Conservation (phyloP, 768 basidiomycete species). For the Coprinopsis marcescibilis region DNA sequence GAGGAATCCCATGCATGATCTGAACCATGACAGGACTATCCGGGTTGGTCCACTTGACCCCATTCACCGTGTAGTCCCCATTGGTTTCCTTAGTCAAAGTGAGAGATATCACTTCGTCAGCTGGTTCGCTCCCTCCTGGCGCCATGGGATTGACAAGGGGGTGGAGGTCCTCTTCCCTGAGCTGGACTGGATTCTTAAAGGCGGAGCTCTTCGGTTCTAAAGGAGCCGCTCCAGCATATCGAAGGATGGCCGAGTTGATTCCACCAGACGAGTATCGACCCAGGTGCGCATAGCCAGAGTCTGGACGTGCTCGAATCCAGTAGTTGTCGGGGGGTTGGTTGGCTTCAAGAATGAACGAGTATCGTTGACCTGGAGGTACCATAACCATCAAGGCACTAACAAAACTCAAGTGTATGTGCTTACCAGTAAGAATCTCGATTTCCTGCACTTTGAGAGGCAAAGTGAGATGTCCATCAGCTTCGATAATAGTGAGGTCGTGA, state of each 20-base stretch:
- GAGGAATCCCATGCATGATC: slow-evolving; percentile 38
- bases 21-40: slow-evolving; percentile 42
- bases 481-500: slow-evolving; percentile 36
- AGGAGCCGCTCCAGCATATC: slow-evolving; percentile 37
- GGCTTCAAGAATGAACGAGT: slow-evolving; percentile 37
- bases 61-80: slow-evolving; percentile 12
- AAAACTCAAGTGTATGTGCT: slow-evolving; percentile 4
- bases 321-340: slow-evolving; percentile 36
- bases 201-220: slow-evolving; percentile 34
- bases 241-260: slow-evolving; percentile 49
- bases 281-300: slow-evolving; percentile 14
- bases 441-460: slow-evolving; percentile 31
- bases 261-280: slow-evolving; percentile 24
- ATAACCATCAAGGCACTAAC: background rate
- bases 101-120: background rate
- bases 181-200: slow-evolving; percentile 16
- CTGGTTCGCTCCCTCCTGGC: background rate
- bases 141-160: slow-evolving; percentile 21
- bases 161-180: slow-evolving; percentile 34
- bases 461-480: slow-evolving; percentile 32
- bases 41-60: slow-evolving; percentile 18
- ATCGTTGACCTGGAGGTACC: slow-evolving; percentile 33
- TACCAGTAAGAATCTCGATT: slow-evolving; percentile 34
- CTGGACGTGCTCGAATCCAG: slow-evolving; percentile 36
- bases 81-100: slow-evolving; percentile 25